These are phyloP conservation scores for Abelmoschus esculentus DNA, from an alignment of 345 rosid species.

Conservation along the genomic window DNA sequence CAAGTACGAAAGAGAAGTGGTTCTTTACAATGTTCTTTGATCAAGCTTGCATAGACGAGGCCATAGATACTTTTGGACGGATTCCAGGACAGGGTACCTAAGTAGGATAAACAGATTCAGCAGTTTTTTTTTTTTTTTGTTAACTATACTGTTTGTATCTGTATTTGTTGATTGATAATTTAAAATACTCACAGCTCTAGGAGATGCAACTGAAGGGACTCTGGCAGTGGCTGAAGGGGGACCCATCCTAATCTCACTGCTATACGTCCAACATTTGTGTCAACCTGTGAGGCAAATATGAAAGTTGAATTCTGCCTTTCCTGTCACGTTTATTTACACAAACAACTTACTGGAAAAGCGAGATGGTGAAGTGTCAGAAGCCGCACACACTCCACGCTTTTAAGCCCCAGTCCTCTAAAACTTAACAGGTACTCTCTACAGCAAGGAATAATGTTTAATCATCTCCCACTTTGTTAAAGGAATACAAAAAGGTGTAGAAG, in stretches of 20 bases:
- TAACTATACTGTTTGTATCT: conserved; percentile 2
- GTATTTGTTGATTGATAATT: conserved; percentile 2
- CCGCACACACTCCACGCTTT: conserved; percentile 97
- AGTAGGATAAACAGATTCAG: conserved; percentile 14
- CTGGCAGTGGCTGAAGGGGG: conserved; percentile 92
- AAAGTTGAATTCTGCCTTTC: conserved; percentile 15
- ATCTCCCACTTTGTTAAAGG: not conserved
- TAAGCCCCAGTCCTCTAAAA: conserved; percentile 74
- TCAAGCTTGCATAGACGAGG: conserved; percentile 95
- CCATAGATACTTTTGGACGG: conserved; percentile 94
- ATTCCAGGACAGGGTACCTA: conserved; percentile 91
- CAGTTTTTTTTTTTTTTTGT: conserved; percentile 5
- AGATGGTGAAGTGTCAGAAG: conserved; percentile 93
- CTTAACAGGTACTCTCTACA: conserved; percentile 84
- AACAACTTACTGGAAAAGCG: conserved; percentile 84
- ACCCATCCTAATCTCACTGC: conserved; percentile 99
- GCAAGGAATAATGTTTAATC: conserved; percentile 19
- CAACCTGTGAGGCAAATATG: conserved; percentile 52
- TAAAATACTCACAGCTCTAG: conserved; percentile 66
- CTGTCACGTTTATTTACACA: conserved; percentile 4
- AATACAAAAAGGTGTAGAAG: conserved; percentile 13
- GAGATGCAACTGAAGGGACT: conserved; percentile 93
- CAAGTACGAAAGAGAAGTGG: conserved; percentile 6
- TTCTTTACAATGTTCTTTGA: conserved; percentile 73
- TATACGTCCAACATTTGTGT: conserved; percentile 97